Conservation (phyloP, 139 green algal genomes). For the Gonium pectorale region DNA sequence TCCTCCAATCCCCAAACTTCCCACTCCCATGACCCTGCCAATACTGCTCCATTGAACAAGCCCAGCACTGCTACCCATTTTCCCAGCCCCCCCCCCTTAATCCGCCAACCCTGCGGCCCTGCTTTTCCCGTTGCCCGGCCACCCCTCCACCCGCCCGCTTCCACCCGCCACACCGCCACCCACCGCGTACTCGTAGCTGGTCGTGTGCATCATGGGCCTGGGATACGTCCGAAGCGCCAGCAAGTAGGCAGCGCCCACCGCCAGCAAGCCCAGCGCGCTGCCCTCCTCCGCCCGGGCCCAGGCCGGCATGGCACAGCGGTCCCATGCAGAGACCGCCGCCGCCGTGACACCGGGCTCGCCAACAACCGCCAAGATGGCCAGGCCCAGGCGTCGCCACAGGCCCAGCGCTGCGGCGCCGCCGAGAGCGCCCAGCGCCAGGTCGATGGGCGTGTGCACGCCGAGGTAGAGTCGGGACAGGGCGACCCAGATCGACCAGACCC, state of each 20-base stretch:
- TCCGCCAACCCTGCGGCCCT: too few species aligned
- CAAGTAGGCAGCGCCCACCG: neutral
- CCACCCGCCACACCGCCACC: neutral
- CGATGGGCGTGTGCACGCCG: slow-evolving; percentile 25
- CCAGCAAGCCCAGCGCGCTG: neutral
- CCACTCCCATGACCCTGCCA: too few species aligned
- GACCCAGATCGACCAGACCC: slow-evolving; percentile 22
- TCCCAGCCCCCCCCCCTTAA: too few species aligned
- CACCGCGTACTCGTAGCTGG: slow-evolving; percentile 43
- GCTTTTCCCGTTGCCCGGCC: too few species aligned
- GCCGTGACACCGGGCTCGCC: neutral
- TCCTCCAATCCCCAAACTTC: too few species aligned
- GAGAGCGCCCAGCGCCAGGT: neutral
- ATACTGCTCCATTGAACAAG: too few species aligned
- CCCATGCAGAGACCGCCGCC: neutral
- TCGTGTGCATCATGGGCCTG: slow-evolving; percentile 19
- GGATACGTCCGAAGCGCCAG: slow-evolving; percentile 28
- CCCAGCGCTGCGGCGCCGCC: neutral
- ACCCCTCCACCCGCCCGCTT: too few species aligned
- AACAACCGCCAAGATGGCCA: neutral
- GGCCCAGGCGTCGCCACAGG: neutral
- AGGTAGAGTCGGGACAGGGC: slow-evolving; percentile 30
- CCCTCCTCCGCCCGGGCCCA: neutral
- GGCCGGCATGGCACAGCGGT: neutral
- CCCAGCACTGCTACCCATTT: too few species aligned